phyloP scores from a whole-genome alignment of 2,329 filamentous ascomycete species.

The Dactylellina haptotyla region DNA sequence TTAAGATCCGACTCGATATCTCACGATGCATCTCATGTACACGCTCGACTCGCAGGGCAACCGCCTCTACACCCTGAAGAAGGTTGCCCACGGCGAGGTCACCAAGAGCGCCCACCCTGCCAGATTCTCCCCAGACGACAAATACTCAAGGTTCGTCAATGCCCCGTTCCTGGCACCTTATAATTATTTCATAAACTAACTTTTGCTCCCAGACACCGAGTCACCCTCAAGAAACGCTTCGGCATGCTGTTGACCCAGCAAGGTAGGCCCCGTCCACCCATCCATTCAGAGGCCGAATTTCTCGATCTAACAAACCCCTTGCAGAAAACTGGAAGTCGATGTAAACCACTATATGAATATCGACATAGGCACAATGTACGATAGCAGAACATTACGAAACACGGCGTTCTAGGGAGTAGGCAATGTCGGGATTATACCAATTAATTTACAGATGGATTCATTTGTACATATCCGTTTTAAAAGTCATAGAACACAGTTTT shows the following conservation, averaged over 20 bases:
- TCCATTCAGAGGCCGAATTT: not conserved
- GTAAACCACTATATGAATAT: constrained; percentile 1
- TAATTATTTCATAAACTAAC: not conserved
- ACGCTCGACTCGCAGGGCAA: constrained; percentile 83
- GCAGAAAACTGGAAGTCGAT: constrained; percentile 61
- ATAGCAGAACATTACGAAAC: no score
- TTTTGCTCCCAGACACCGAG: constrained; percentile 75
- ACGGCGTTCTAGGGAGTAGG: no score
- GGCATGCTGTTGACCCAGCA: constrained; percentile 86
- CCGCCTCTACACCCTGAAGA: constrained; percentile 94
- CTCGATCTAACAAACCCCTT: not conserved
- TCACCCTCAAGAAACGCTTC: constrained; percentile 94
- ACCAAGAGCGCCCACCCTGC: constrained; percentile 97
- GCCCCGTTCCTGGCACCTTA: not conserved
- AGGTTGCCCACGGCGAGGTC: constrained; percentile 80
- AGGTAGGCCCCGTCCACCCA: constrained; percentile 59
- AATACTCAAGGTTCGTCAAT: constrained; percentile 78
- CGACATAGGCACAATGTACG: constrained; percentile 3
- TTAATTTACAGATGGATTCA: no score
- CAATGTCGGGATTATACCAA: no score
- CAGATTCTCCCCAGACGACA: constrained; percentile 96
- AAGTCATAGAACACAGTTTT: no score
- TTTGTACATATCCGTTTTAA: no score
- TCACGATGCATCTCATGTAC: constrained; percentile 83
- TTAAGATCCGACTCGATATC: constrained; percentile 6